phyloP scores from a whole-genome alignment of 768 basidiomycete species.

The Phaeolepiota aurea region DNA sequence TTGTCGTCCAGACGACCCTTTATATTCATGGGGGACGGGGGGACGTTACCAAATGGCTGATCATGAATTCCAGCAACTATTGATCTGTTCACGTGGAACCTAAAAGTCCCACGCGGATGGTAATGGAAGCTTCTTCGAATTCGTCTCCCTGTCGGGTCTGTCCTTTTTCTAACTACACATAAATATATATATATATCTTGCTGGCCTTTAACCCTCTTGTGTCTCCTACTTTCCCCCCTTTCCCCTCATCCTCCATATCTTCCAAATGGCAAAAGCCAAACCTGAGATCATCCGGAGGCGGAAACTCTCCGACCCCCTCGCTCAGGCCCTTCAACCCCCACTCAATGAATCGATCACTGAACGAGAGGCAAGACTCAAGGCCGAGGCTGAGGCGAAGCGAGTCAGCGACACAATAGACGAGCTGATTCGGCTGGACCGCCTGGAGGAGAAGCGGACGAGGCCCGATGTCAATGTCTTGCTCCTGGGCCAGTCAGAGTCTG shows the following conservation, averaged over 20 bases:
- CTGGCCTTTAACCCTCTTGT: slow-evolving; percentile 2
- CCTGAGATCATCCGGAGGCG: slow-evolving; percentile 24
- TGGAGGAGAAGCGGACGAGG: slow-evolving; percentile 48
- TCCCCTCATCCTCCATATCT: slow-evolving; percentile 14
- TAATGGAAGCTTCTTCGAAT: slow-evolving; percentile 6
- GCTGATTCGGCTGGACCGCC: slow-evolving; percentile 59
- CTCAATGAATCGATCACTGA: slow-evolving; percentile 61
- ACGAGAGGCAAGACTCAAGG: slow-evolving; percentile 54
- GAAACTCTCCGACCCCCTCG: slow-evolving; percentile 61
- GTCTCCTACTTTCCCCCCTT: slow-evolving; percentile 8
- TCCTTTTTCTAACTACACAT: slow-evolving; percentile 11
- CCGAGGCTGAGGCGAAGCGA: slow-evolving; percentile 64
- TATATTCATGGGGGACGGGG: too few species aligned
- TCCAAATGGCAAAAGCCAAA: slow-evolving; percentile 30
- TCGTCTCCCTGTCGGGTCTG: slow-evolving; percentile 11
- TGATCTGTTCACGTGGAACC: slow-evolving; percentile 1
- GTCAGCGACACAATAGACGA: slow-evolving; percentile 75
- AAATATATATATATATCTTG: slow-evolving; percentile 9
- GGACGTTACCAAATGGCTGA: too few species aligned
- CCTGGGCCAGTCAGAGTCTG: slow-evolving; percentile 85
- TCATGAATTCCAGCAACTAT: background rate
- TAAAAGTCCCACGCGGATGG: background rate
- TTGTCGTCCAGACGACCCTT: too few species aligned
- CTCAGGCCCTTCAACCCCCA: slow-evolving; percentile 60
- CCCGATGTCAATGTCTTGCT: slow-evolving; percentile 70